These are phyloP conservation scores for Hypocreales sp. DNA, from an alignment of 2,329 filamentous ascomycete genomes.

Conservation along the genomic window DNA sequence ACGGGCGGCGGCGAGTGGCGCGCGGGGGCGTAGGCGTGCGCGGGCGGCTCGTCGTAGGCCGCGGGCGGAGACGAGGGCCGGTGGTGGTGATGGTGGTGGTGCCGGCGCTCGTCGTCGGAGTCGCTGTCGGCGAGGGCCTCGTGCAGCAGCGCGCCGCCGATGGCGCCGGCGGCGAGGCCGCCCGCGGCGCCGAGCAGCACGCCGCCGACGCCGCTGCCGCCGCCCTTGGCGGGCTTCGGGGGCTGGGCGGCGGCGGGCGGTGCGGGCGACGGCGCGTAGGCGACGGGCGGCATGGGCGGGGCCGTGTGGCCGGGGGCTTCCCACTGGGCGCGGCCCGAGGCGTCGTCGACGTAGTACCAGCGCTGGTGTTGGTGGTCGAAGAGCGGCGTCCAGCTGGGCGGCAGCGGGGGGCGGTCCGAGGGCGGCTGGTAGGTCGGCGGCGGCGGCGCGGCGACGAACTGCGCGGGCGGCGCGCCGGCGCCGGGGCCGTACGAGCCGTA, in stretches of 20 bases:
- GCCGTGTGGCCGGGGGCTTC: constrained; percentile 31
- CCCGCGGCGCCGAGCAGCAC: constrained; percentile 43
- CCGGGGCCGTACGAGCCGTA: too few species aligned
- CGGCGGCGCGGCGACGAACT: too few species aligned
- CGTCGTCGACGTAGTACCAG: constrained; percentile 49
- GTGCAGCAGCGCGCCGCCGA: constrained; percentile 42
- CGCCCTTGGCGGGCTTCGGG: constrained; percentile 3
- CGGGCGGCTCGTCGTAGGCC: constrained; percentile 2
- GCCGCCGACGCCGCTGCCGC: constrained; percentile 31
- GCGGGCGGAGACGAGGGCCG: too few species aligned
- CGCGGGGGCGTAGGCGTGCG: constrained; percentile 1
- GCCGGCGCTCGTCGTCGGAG: too few species aligned
- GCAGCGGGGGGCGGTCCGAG: constrained; percentile 30
- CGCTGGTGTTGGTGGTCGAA: constrained; percentile 46
- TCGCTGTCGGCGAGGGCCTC: too few species aligned
- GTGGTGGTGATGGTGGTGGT: too few species aligned
- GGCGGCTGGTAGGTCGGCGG: constrained; percentile 17
- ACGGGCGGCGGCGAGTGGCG: background rate
- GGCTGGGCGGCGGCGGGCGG: background rate
- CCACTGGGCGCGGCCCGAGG: constrained; percentile 48
- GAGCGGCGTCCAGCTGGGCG: constrained; percentile 46
- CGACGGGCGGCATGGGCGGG: too few species aligned
- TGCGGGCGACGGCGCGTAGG: background rate
- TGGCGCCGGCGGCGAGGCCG: constrained; percentile 39
- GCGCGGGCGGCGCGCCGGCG: too few species aligned